A percentile compares a stretch with the other conserved stretches of the same genome.
Conservation (phyloP, 2,329 filamentous ascomycete genomes). For the Zopfia rhizophila region DNA sequence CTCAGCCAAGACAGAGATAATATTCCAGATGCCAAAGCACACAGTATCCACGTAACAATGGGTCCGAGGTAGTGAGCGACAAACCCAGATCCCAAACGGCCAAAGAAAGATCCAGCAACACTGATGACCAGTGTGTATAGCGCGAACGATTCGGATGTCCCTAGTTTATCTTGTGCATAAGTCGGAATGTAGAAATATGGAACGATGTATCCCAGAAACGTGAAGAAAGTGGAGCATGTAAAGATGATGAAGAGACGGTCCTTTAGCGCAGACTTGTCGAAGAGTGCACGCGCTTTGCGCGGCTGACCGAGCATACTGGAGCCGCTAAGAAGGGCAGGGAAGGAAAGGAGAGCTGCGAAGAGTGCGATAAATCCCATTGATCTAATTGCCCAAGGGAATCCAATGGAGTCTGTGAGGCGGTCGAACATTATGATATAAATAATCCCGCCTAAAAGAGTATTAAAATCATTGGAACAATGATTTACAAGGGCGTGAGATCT, state of each 20-base stretch:
- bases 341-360: constrained; percentile 40
- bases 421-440: constrained; percentile 52
- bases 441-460: constrained; percentile 41
- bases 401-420: constrained; percentile 33
- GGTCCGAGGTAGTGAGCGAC: constrained; percentile 45
- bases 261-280: constrained; percentile 45
- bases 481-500: background rate
- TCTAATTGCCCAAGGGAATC: constrained; percentile 43
- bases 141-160: constrained; percentile 37
- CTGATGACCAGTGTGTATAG: constrained; percentile 47
- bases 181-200: constrained; percentile 52
- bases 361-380: constrained; percentile 50
- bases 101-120: constrained; percentile 49
- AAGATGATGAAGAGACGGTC: constrained; percentile 49
- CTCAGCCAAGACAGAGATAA: constrained; percentile 45
- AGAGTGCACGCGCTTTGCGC: constrained; percentile 44
- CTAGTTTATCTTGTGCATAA: constrained; percentile 43
- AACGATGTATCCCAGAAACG: constrained; percentile 50
- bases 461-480: constrained; percentile 8
- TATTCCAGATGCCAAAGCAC: constrained; percentile 39
- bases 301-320: constrained; percentile 36
- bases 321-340: constrained; percentile 48
- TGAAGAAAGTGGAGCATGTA: constrained; percentile 44
- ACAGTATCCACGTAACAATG: constrained; percentile 47
- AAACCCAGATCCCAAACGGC: constrained; percentile 39